phyloP scores from a whole-genome alignment of 148 eudicot genomes.

The Fagopyrum homotropicum region DNA sequence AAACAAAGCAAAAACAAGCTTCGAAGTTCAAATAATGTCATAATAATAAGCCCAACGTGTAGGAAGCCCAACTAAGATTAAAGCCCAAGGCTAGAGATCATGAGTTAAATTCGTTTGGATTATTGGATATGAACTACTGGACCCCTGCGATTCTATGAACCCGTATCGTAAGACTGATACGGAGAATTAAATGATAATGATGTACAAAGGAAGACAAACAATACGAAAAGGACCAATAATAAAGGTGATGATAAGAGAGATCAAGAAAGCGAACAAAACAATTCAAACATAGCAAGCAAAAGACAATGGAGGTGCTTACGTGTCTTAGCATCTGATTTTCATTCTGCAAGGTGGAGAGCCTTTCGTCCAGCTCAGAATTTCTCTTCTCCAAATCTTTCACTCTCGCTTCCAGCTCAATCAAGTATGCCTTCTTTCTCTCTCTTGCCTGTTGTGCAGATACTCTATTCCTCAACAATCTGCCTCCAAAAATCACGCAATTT shows the following conservation, averaged over 20 bases:
- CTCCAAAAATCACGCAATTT: not conserved
- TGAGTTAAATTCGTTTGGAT: not conserved
- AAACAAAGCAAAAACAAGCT: not conserved
- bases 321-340: slow-evolving; percentile 99
- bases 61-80: not conserved
- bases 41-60: not conserved
- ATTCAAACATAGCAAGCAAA: not conserved
- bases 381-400: slow-evolving; percentile 84
- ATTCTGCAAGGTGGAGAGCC: slow-evolving; percentile 80
- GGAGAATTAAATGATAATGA: slow-evolving; percentile 5
- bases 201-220: not conserved
- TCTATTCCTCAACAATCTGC: slow-evolving; percentile 90
- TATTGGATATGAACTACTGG: not conserved
- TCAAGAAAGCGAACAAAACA: not conserved
- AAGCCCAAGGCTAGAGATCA: not conserved
- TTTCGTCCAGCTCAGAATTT: slow-evolving; percentile 85
- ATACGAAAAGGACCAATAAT: not conserved
- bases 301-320: slow-evolving; percentile 25
- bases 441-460: slow-evolving; percentile 99
- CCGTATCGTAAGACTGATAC: not conserved
- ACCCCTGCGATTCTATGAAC: not conserved
- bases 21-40: not conserved
- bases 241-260: not conserved
- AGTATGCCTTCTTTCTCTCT: slow-evolving; percentile 93
- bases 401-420: slow-evolving; percentile 66